Base-by-base conservation (phyloP, 2,329 filamentous ascomycete species). In the Alternaria arborescens region DNA sequence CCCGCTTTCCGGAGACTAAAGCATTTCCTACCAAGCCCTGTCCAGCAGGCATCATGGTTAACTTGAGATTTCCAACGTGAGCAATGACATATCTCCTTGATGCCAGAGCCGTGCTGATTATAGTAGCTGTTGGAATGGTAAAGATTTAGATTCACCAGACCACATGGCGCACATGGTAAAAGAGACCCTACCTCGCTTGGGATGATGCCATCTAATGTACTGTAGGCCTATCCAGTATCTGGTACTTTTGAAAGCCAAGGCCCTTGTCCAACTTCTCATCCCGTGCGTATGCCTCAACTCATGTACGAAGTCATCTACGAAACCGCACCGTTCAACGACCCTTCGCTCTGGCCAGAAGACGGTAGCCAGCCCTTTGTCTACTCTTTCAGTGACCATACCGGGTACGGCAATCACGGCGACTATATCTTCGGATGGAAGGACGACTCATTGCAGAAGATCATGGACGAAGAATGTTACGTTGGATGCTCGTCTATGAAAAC, bases 391-490 rank as follows among this genome's bases (percentile, higher is more conserved):
- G 82, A 82, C 79, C 80, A 22, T 44, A 80, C 79, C 38, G 83
- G 83, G 30, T 78, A 80, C 22, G 83, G 82, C 3, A 83, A 82
- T 26, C 83, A 85, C 72, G 83, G 82, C 24, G 83, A 85, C 72
- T 85, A 85, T 70, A 72, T 85, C 59, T 85, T 85, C 69, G 83
- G 83, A 57, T 85, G 83, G 83, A 81, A 84, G 70, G 81, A 77
- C 61, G 76, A 84, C 69, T 74, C 79, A 10, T 79, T 85, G 47
- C 83, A 85, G 72, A 81, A 69, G 48, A 68, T 70, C 24, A 58
- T 74, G 65, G 69, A 74, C 30, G 84, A 80, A 67, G 65, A 65
- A 36, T 73, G 70, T 55, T 73, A 77, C 82, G 69, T 72, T 16
- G 52, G 66, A 32, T 73, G 83, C 71, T 68, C 79, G 34, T 72